Evolutionary conservation across 148 eudicot genomes (phyloP).

Genomic region (Camellia japonica): DNA sequence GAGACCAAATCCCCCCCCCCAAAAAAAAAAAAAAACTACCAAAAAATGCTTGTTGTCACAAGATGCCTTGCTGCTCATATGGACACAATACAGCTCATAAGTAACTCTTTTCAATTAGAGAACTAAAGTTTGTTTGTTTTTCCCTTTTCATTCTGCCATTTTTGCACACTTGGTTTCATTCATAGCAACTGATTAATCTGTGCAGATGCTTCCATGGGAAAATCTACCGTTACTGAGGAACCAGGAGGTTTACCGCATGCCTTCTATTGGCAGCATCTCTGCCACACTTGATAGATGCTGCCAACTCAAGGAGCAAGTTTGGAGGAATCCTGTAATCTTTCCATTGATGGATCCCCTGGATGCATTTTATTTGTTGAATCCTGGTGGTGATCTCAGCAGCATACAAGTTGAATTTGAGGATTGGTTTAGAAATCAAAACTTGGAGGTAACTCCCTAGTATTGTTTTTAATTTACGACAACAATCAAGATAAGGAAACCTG

Average conservation of each 20-base stretch:
- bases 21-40: too few relatives aligned
- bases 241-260: conserved; percentile 94
- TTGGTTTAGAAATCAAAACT: conserved; percentile 71
- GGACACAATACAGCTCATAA: background rate
- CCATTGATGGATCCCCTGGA: conserved; percentile 90
- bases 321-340: conserved; percentile 30
- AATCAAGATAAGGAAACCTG: conserved; percentile 42
- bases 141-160: background rate
- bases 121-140: background rate
- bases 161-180: background rate
- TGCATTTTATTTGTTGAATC: conserved; percentile 89
- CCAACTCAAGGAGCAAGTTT: conserved; percentile 31
- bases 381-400: conserved; percentile 79
- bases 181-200: conserved; percentile 6
- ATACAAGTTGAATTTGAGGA: conserved; percentile 79
- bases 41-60: too few relatives aligned
- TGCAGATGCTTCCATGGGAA: conserved; percentile 99
- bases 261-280: conserved; percentile 70
- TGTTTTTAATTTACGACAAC: background rate
- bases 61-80: background rate
- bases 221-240: conserved; percentile 74
- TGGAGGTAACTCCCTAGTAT: conserved; percentile 15
- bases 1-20: background rate
- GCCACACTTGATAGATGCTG: conserved; percentile 54
- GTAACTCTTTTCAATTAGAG: background rate